Percentiles rank a stretch among this genome's conserved stretches.
These are phyloP conservation scores for Talaromyces stipitatus DNA, from an alignment of 495 filamentous ascomycete species.

Conservation along the genomic window DNA sequence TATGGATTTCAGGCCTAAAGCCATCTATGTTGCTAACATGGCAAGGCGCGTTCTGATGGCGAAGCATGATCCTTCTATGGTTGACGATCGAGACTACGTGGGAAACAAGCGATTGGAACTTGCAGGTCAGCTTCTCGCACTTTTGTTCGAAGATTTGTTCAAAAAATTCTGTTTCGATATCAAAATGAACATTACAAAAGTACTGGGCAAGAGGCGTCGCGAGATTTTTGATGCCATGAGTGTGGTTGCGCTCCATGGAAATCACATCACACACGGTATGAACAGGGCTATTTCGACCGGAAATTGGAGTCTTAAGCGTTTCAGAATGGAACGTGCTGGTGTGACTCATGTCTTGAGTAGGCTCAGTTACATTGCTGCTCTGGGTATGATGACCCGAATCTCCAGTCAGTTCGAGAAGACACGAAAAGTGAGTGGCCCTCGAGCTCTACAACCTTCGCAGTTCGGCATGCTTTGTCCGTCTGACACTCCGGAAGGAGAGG, in stretches of 20 bases:
- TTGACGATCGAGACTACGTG: slow-evolving; percentile 96
- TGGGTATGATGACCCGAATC: slow-evolving; percentile 99
- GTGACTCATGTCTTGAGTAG: slow-evolving; percentile 95
- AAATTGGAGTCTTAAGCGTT: slow-evolving; percentile 95
- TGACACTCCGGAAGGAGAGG: slow-evolving; percentile 97
- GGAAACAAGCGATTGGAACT: slow-evolving; percentile 95
- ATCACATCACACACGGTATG: slow-evolving; percentile 81
- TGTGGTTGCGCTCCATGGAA: slow-evolving; percentile 67
- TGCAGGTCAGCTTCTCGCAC: slow-evolving; percentile 86
- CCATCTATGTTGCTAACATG: slow-evolving; percentile 94
- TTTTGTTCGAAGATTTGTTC: slow-evolving; percentile 96
- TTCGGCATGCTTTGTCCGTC: slow-evolving; percentile 97
- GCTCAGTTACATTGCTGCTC: slow-evolving; percentile 89
- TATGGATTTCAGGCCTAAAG: slow-evolving; percentile 90
- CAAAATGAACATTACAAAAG: slow-evolving; percentile 87
- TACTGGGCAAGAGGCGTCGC: slow-evolving; percentile 79
- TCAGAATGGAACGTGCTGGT: slow-evolving; percentile 96
- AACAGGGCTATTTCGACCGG: slow-evolving; percentile 91
- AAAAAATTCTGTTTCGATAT: slow-evolving; percentile 85
- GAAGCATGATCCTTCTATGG: slow-evolving; percentile 73
- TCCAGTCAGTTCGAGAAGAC: slow-evolving; percentile 99
- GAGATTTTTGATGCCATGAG: slow-evolving; percentile 77
- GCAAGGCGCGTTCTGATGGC: slow-evolving; percentile 89
- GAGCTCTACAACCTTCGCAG: slow-evolving; percentile 92
- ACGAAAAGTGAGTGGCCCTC: slow-evolving; percentile 86